Evolutionary conservation across 352 stramenopile species (phyloP), one percentile per base, ranked within the genome.

Genomic region (Elongisporangium anandrum): DNA sequence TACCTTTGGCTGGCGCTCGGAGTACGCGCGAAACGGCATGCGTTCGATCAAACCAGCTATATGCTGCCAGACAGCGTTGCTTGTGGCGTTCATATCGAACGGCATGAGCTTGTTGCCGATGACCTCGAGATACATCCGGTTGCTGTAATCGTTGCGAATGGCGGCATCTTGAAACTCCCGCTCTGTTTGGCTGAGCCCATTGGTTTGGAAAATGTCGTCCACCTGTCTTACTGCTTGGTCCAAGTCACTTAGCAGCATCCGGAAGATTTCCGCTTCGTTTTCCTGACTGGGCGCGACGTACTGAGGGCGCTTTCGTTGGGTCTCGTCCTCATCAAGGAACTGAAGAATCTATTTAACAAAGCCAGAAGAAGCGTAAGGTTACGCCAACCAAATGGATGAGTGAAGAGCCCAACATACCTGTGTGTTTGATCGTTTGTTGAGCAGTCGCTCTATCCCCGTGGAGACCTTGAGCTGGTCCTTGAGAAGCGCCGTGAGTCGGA

Each of bases 1-100:
- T n/a, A 59, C 54, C 41, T 52, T 51, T 22, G 68, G 68, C 57
- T 75, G 68, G 24, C 72, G 72, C 61, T 75, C 68, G 56, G 72
- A 75, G 50, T 75, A 75, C 9, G 57, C 70, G 23, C 58, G 64
- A 38, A 72, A 65, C 24, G 68, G 68, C 61, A 52, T 45, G 54
- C 39, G 54, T 45, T 59, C 54, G 8, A 59, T 22, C 39, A 24
- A 24, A 16, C 51, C 38, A 8, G 34, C 54, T 51, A 59, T 41
- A 34, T 59, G 51, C 15, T 52, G 54, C 54, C 54, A 59, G 21
- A 45, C 41, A 15, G 54, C 54, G 12, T 59, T 23, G 38, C 21
- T 45, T 4, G 54, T 59, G 16, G 54, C 20, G 13, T 22, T 29
- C 21, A 59, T 45, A 24, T 20, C 54, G 54, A 52, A 59, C n/a